These are phyloP conservation scores for Trichophyton verrucosum DNA, from an alignment of 2,329 filamentous ascomycete genomes.

Conservation along the genomic window DNA sequence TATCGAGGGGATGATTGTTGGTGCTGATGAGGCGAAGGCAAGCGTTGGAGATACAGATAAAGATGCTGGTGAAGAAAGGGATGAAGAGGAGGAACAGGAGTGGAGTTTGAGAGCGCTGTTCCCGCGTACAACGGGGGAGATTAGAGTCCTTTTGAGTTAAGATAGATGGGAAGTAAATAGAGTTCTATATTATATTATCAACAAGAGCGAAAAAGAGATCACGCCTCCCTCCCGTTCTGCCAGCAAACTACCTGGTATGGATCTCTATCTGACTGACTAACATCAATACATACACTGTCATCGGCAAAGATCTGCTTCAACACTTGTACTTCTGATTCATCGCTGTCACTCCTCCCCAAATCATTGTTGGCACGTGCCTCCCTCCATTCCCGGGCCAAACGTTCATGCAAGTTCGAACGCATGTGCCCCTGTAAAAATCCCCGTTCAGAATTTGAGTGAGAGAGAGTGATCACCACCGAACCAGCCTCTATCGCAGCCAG, in stretches of 20 bases:
- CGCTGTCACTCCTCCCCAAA: too few relatives aligned
- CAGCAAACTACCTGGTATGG: slow-evolving; percentile 57
- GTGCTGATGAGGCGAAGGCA: slow-evolving; percentile 41
- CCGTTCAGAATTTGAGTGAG: slow-evolving; percentile 88
- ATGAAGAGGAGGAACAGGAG: slow-evolving; percentile 21
- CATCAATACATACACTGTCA: slow-evolving; percentile 49
- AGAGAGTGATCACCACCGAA: slow-evolving; percentile 68
- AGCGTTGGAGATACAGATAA: too few relatives aligned
- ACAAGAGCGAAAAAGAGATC: neutral
- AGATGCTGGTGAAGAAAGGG: slow-evolving; percentile 16
- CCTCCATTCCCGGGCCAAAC: too few relatives aligned
- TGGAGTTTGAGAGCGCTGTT: slow-evolving; percentile 44
- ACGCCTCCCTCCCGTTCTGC: neutral
- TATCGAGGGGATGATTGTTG: slow-evolving; percentile 49
- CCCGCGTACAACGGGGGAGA: slow-evolving; percentile 52
- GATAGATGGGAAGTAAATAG: neutral
- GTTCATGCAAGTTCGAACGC: slow-evolving; percentile 48
- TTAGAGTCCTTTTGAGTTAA: slow-evolving; percentile 49
- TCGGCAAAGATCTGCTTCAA: slow-evolving; percentile 39
- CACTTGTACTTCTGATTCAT: slow-evolving; percentile 24
- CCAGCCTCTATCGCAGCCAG: slow-evolving; percentile 75
- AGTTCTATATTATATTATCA: neutral
- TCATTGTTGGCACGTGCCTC: too few relatives aligned
- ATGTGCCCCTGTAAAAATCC: slow-evolving; percentile 47
- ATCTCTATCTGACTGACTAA: slow-evolving; percentile 73